Evolutionary conservation across 176 grass and related monocot species (phyloP), one percentile per base, ranked within the genome.

Genomic region (Avena atlantica): DNA sequence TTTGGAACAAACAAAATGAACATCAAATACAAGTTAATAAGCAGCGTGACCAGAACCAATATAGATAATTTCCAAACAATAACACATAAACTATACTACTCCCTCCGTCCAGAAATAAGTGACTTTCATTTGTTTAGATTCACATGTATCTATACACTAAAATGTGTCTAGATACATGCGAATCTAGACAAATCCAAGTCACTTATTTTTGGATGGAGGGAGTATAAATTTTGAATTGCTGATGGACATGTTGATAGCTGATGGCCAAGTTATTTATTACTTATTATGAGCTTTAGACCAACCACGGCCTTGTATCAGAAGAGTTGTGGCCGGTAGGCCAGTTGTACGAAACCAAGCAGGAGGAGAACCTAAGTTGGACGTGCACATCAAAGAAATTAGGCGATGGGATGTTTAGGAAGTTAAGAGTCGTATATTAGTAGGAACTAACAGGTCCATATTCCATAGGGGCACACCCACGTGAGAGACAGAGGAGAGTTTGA

Each of bases 61-160:
- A 79, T 4, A 36, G 11, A 80, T 53, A 29, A 52, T 84, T 76
- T 77, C 73, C 45, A 42, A 64, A 69, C 20, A 76, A 79, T 27
- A 70, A 16, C 34, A 40, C 42, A 24, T 20, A 45, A 37, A 36
- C 7, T 57, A 10, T 68, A 86, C 19, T 34, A 24, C 31, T 34
- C 31, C 31, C 31, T 34, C 31, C 31, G 31, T 3, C 31, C 31
- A 34, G 31, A 34, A 34, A 34, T 34, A 34, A 34, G 31, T 34
- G 31, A 34, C 0, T 34, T 34, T 34, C 31, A 34, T 34, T 34
- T 34, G 31, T 34, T 34, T 34, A 34, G 31, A 34, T 34, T 34
- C 31, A 34, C 31, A 34, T 34, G 31, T 34, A 34, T 34, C 31
- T 34, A 34, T 4, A 34, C 31, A 34, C 31, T 34, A 0, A 34